Evolutionary conservation across 306 rosid genomes (phyloP).

Genomic region (Prunus persica): DNA sequence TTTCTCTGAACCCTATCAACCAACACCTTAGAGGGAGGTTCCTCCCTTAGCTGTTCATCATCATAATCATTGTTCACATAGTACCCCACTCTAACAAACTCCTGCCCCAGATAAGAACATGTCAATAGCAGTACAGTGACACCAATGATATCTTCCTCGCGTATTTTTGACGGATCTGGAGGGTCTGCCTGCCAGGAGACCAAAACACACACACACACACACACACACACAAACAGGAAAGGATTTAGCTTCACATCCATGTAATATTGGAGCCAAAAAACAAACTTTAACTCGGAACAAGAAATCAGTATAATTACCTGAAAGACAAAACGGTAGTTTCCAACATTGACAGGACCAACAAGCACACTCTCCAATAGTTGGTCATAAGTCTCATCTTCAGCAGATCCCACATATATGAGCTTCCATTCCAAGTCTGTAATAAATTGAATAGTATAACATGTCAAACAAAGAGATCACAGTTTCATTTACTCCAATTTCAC

Average conservation of each 20-base stretch:
- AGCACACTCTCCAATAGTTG: constrained; percentile 88
- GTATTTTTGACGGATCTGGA: constrained; percentile 87
- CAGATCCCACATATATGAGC: constrained; percentile 89
- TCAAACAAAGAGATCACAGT: background rate
- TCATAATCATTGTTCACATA: constrained; percentile 93
- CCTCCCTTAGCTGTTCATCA: constrained; percentile 90
- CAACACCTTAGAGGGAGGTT: constrained; percentile 77
- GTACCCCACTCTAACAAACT: constrained; percentile 84
- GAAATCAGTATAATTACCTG: constrained; percentile 46
- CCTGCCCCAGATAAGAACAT: constrained; percentile 87
- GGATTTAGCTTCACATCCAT: background rate
- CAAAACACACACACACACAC: background rate
- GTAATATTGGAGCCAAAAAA: background rate
- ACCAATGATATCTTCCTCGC: constrained; percentile 89
- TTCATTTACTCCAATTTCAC: background rate
- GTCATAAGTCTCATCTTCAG: constrained; percentile 91
- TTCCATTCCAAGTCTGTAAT: constrained; percentile 86
- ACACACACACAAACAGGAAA: background rate
- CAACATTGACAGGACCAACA: constrained; percentile 92
- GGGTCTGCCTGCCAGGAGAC: constrained; percentile 70
- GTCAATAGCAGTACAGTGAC: constrained; percentile 79
- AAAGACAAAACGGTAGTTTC: constrained; percentile 81
- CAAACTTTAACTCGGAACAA: background rate
- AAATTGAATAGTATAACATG: background rate
- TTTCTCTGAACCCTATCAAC: constrained; percentile 78